Percentiles rank a stretch among this genome's conserved stretches.
Conservation (phyloP, 225 moss, liverwort and hornwort genomes). For the Bryoerythrophyllum caledonicum region DNA sequence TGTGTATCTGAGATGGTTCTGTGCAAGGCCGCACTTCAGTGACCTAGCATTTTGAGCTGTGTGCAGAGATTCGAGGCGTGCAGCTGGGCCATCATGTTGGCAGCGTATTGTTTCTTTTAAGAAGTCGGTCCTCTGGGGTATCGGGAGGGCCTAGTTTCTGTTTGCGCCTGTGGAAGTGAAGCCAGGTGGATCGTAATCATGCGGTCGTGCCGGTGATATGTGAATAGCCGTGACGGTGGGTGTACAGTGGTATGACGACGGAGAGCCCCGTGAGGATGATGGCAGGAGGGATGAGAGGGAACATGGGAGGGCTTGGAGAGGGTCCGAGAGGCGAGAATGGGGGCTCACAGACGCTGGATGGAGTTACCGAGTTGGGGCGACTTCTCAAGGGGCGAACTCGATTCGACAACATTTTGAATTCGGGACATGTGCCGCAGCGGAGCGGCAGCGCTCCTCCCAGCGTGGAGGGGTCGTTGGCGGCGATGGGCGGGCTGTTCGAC, state of each 20-base stretch:
- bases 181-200: not conserved
- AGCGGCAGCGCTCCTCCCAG: slow-evolving; percentile 99
- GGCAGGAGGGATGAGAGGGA: slow-evolving; percentile 84
- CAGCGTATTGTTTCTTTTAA: not conserved
- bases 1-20: not conserved
- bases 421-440: slow-evolving; percentile 85
- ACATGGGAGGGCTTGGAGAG: slow-evolving; percentile 72
- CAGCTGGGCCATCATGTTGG: not conserved
- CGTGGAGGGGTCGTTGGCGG: slow-evolving; percentile 88
- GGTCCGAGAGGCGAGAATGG: slow-evolving; percentile 63
- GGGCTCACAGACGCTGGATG: slow-evolving; percentile 67
- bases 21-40: not conserved
- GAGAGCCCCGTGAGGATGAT: slow-evolving; percentile 95
- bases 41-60: slow-evolving; percentile 5
- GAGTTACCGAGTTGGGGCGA: slow-evolving; percentile 78
- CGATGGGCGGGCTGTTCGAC: slow-evolving; percentile 84
- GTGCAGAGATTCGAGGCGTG: slow-evolving; percentile 26
- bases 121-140: not conserved
- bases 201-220: slow-evolving; percentile 6
- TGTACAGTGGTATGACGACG: slow-evolving; percentile 62
- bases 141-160: not conserved
- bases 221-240: slow-evolving; percentile 1
- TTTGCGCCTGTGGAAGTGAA: not conserved
- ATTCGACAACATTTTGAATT: slow-evolving; percentile 83
- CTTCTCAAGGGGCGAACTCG: slow-evolving; percentile 80